Evolutionary conservation across 768 basidiomycete species (phyloP).

Genomic region (Lactarius psammicola): DNA sequence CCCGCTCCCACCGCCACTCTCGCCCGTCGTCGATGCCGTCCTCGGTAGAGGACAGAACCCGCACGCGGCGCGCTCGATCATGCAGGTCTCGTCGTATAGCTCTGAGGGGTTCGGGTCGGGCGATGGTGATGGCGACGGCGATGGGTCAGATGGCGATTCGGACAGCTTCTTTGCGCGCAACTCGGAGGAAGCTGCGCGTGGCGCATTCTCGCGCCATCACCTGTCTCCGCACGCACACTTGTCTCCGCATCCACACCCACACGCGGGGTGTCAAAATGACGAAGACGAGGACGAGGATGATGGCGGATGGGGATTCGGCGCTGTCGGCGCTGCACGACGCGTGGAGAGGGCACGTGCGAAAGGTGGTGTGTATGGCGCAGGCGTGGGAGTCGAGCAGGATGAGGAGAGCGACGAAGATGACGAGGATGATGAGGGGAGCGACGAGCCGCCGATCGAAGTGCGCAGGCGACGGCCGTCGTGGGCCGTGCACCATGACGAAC

Average conservation of each 20-base stretch:
- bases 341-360: background rate
- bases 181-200: constrained; percentile 23
- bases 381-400: background rate
- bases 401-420: constrained; percentile 1
- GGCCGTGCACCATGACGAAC: constrained; percentile 18
- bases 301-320: background rate
- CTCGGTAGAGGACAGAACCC: background rate
- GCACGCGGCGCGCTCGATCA: constrained; percentile 21
- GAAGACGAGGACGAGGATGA: background rate
- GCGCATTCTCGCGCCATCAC: constrained; percentile 2
- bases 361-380: background rate
- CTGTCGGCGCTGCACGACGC: background rate
- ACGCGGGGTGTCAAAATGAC: background rate
- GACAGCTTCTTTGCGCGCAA: constrained; percentile 29
- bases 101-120: constrained; percentile 17
- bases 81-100: constrained; percentile 19
- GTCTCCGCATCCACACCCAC: background rate
- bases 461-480: constrained; percentile 26
- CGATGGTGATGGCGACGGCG: background rate
- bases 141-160: constrained; percentile 24
- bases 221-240: background rate
- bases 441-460: constrained; percentile 25
- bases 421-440: constrained; percentile 7
- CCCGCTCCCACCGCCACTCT: background rate
- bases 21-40: background rate